Percentiles rank a stretch among this genome's conserved stretches.
Conservation (phyloP, 2,329 filamentous ascomycete genomes). For the Eutypella sp. region DNA sequence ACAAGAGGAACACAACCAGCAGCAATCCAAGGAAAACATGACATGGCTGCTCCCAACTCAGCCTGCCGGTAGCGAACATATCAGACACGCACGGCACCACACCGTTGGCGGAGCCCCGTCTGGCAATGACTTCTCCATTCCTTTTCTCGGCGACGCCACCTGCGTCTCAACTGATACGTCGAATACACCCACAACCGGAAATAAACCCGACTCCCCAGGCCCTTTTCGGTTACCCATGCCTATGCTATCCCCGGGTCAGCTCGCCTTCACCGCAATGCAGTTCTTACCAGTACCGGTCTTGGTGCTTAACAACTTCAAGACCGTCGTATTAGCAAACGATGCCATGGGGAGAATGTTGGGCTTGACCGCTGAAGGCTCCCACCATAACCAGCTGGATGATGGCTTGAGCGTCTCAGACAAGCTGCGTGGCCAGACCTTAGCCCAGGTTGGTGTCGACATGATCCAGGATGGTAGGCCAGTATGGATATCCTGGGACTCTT, state of each 20-base stretch:
- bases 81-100: not conserved
- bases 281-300: slow-evolving; percentile 69
- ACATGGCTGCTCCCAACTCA: not conserved
- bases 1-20: too few species aligned
- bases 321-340: slow-evolving; percentile 68
- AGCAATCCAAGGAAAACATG: not conserved
- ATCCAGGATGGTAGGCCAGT: slow-evolving; percentile 60
- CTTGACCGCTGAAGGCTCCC: slow-evolving; percentile 39
- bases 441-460: slow-evolving; percentile 69
- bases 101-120: slow-evolving; percentile 5
- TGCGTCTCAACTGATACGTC: slow-evolving; percentile 6
- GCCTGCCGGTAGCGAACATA: not conserved
- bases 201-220: slow-evolving; percentile 26
- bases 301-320: slow-evolving; percentile 64
- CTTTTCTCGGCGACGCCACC: slow-evolving; percentile 5
- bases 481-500: slow-evolving; percentile 55
- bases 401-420: slow-evolving; percentile 47
- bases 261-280: slow-evolving; percentile 65
- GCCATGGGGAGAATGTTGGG: slow-evolving; percentile 67
- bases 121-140: slow-evolving; percentile 9
- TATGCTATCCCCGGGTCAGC: slow-evolving; percentile 43
- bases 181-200: slow-evolving; percentile 11
- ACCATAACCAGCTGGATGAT: slow-evolving; percentile 32
- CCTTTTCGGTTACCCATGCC: slow-evolving; percentile 39
- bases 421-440: slow-evolving; percentile 60